phyloP scores from a whole-genome alignment of 2,329 filamentous ascomycete genomes.

The Blastomyces silverae region DNA sequence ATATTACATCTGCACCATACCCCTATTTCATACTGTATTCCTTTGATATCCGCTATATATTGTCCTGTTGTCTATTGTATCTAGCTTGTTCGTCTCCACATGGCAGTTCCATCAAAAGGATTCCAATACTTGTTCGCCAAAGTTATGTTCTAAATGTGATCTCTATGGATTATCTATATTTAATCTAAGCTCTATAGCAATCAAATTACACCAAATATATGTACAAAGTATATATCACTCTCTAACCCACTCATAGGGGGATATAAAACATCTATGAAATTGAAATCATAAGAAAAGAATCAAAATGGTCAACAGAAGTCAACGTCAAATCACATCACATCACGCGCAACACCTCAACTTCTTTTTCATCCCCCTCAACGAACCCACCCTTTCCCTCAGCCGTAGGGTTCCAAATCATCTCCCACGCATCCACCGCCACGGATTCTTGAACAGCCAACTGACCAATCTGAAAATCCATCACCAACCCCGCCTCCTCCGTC shows the following conservation, averaged over 20 bases:
- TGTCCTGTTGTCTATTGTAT: not conserved
- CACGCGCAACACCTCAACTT: not conserved
- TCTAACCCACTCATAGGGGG: not conserved
- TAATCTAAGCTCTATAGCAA: not conserved
- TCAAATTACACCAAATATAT: not conserved
- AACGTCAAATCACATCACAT: not conserved
- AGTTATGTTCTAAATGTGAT: not conserved
- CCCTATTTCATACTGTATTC: not conserved
- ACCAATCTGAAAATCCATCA: constrained; percentile 16
- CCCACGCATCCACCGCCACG: constrained; percentile 19
- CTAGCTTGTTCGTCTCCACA: not conserved
- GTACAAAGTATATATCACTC: too few relatives aligned
- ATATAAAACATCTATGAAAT: not conserved
- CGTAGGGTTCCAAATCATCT: constrained; percentile 18
- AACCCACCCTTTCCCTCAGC: not conserved
- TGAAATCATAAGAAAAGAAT: not conserved
- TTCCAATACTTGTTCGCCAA: not conserved
- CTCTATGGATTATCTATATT: not conserved
- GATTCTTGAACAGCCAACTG: constrained; percentile 15
- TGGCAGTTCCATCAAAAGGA: not conserved
- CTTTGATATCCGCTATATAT: constrained; percentile 3
- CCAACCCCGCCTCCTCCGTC: constrained; percentile 18
- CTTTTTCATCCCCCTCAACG: not conserved
- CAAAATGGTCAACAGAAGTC: not conserved
- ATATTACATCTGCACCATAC: constrained; percentile 3